Evolutionary conservation across 257 asterid genomes (phyloP).

Genomic region (Catharanthus roseus): DNA sequence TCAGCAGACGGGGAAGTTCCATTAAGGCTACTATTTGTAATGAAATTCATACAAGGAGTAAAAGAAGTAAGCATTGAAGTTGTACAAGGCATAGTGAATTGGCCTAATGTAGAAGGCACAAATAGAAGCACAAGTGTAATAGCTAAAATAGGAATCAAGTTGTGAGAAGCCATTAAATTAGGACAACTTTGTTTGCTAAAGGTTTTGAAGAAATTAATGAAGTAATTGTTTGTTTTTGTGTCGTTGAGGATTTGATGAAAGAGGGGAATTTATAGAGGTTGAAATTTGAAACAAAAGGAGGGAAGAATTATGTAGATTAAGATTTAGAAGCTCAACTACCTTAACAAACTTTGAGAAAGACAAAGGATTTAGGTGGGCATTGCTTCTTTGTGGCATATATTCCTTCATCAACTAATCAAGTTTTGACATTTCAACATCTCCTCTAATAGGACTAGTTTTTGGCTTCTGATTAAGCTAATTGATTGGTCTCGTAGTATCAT

Average conservation of each 20-base stretch:
- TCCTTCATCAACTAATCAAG: neutral
- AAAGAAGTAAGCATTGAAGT: slow-evolving; percentile 64
- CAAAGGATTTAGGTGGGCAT: slow-evolving; percentile 14
- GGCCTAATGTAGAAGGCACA: slow-evolving; percentile 26
- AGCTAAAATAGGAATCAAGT: slow-evolving; percentile 11
- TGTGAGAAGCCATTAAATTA: slow-evolving; percentile 15
- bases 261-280: slow-evolving; percentile 28
- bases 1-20: slow-evolving; percentile 46
- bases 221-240: neutral
- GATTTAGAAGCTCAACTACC: slow-evolving; percentile 54
- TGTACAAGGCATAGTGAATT: slow-evolving; percentile 37
- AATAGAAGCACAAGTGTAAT: slow-evolving; percentile 15
- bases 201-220: neutral
- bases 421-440: neutral
- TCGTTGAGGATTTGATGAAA: neutral
- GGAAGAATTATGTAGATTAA: slow-evolving; percentile 18
- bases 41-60: slow-evolving; percentile 52
- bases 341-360: slow-evolving; percentile 32
- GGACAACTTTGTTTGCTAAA: neutral
- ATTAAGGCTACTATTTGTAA: slow-evolving; percentile 37
- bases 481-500: no score
- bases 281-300: neutral
- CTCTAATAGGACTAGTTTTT: no score
- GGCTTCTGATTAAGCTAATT: neutral
- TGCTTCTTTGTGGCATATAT: slow-evolving; percentile 10